Base-by-base conservation (phyloP, 495 filamentous ascomycete genomes). In the Platismatia glauca region DNA sequence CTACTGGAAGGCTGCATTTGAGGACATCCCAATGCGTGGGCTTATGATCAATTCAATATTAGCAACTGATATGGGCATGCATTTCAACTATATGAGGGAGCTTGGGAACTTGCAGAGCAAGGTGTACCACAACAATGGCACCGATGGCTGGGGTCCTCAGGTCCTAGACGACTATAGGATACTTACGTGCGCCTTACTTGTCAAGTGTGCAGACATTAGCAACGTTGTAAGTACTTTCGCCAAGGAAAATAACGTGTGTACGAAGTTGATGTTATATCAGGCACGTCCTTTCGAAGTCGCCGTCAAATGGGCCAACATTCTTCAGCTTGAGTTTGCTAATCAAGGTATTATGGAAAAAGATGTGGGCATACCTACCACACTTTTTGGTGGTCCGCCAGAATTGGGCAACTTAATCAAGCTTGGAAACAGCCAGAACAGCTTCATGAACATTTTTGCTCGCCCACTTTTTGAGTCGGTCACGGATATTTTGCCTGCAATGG, bases 171-270 rank as follows among this genome's bases (percentile, higher is more conserved):
- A 92, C 62, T 83, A 90, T 67, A 87, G 85, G 66, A 86, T 88
- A 3, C 78, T 97, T 43, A 73, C 86, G 5, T 97, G 94, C 72
- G 89, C 90, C 31, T 74, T 98, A 55, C 75, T 98, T 55, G 97
- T 98, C 75, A 98, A 98, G 70, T 97, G 94, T 72, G 94, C 94
- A 34, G 94, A 98, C 71, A 97, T 98, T 71, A 96, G 94, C 75
- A 98, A 98, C 71, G 95, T 98, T 68, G 90, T 91, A 80, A 69
- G 83, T 81, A 18, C 7, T 43, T 20, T 33, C 22, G 48, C 39
- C 33, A 18, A 27, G 15, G 38, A 58, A 15, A 56, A 57, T 13
- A 41, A 38, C 24, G 34, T 39, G 53, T 33, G n/a, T 57, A 58
- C 62, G 70, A 8, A 31, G 11, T 73, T 76, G 71, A 77, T 56